Base-by-base conservation (phyloP, 805 yeast species). In the Ogataea paradorogensis region DNA sequence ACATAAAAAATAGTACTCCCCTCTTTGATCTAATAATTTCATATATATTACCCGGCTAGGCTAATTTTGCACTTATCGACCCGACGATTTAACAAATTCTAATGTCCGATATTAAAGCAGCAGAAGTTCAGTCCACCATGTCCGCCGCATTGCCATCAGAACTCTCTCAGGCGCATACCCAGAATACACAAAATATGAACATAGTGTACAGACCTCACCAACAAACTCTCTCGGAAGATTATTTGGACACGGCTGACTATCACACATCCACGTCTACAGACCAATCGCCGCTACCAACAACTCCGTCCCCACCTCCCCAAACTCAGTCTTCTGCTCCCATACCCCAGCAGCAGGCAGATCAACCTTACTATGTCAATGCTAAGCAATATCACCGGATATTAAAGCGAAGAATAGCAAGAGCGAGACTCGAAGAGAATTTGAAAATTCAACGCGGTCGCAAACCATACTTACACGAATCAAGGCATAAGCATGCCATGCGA, bases 401-500 rank as follows among this genome's bases (percentile, higher is more conserved):
- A 51, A 93, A 93, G 61, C 74, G 99, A 56, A 76, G 99, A 52
- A 75, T 89, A 30, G 98, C 99, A 0, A 72, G 99, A 38, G 97
- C 97, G 5, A 84, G 82, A 61, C 72, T 93, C 27, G 98, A 93
- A 57, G 98, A 93, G 58, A 78, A 80, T 30, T 72, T 91, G 47
- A 84, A 87, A 56, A 85, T 85, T 4, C 90, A 93, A 13, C 76
- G 95, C 47, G 95, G 95, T 13, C 78, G 98, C 53, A 83, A 84
- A 59, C 97, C 98, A 9, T 91, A 95, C 62, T 63, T 93, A 35
- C 99, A 93, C 59, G 99, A 93, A 63, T 87, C 96, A 14, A 75
- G 99, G 54, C 99, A 93, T 62, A 91, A 93, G 61, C 99, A 93
- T 62, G 99, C 99, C 3, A 93, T 93, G 99, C 76, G 98, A 59